Percentiles rank a stretch among this genome's conserved stretches.
Evolutionary conservation across 305 asterid species (phyloP).

Genomic region (Fraxinus ornus): DNA sequence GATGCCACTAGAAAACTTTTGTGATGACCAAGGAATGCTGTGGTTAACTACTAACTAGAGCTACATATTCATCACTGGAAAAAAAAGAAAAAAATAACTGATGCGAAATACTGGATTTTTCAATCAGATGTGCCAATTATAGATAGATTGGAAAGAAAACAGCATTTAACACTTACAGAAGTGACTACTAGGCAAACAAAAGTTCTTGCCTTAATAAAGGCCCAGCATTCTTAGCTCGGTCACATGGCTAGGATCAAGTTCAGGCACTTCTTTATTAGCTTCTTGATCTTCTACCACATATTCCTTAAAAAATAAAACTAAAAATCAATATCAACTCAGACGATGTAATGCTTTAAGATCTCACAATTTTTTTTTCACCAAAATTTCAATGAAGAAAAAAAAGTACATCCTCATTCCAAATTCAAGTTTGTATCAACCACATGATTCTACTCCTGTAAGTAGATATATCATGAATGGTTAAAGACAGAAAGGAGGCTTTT

Average conservation of each 20-base stretch:
- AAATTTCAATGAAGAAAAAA: background rate
- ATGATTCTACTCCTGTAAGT: background rate
- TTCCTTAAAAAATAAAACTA: slow-evolving; percentile 49
- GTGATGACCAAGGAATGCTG: background rate
- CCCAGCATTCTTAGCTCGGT: slow-evolving; percentile 59
- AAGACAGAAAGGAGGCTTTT: background rate
- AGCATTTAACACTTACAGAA: background rate
- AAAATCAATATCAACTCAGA: slow-evolving; percentile 7
- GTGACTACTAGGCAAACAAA: background rate
- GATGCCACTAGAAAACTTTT: background rate
- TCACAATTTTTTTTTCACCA: background rate
- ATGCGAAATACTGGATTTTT: background rate
- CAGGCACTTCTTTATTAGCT: slow-evolving; percentile 49
- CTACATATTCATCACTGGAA: background rate
- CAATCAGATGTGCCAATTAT: background rate
- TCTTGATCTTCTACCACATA: slow-evolving; percentile 91
- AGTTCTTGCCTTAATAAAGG: slow-evolving; percentile 38
- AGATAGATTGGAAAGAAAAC: background rate
- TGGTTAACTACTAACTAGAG: background rate
- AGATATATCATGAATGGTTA: background rate
- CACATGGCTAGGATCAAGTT: slow-evolving; percentile 53
- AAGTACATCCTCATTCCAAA: background rate
- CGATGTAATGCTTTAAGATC: background rate
- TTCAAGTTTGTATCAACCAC: background rate
- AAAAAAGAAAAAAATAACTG: background rate